Conservation (phyloP, 225 moss, liverwort and hornwort genomes). For the Thuidium tamariscinum region DNA sequence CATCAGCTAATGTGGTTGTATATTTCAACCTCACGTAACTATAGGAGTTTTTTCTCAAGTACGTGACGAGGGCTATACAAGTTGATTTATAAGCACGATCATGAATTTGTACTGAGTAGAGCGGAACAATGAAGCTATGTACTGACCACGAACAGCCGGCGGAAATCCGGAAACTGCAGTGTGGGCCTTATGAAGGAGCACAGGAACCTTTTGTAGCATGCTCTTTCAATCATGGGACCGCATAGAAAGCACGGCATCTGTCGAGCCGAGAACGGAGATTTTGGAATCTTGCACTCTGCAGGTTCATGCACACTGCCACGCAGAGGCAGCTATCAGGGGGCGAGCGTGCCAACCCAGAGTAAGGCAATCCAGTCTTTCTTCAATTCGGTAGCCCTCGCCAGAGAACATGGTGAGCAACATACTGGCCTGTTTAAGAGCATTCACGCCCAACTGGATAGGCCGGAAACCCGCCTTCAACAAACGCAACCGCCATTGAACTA, state of each 20-base stretch:
- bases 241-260: constrained; percentile 32
- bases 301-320: constrained; percentile 51
- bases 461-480: constrained; percentile 52
- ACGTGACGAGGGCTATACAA: constrained; percentile 1
- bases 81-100: constrained; percentile 7
- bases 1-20: constrained; percentile 10
- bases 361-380: constrained; percentile 53
- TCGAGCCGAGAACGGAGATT: background rate
- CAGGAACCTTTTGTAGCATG: background rate
- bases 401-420: constrained; percentile 52
- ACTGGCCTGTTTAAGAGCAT: constrained; percentile 53
- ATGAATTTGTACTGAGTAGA: constrained; percentile 9
- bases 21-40: constrained; percentile 8
- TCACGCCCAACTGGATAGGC: constrained; percentile 33
- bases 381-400: constrained; percentile 57
- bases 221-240: constrained; percentile 41
- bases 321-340: constrained; percentile 60
- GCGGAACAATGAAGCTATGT: constrained; percentile 31
- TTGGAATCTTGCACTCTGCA: background rate
- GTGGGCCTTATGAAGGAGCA: constrained; percentile 23
- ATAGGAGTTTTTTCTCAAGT: constrained; percentile 26
- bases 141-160: constrained; percentile 20
- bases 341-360: constrained; percentile 63
- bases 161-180: constrained; percentile 1
- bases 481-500: constrained; percentile 46